phyloP scores from a whole-genome alignment of 441 rosid species.

The Syzygium syzygioides region DNA sequence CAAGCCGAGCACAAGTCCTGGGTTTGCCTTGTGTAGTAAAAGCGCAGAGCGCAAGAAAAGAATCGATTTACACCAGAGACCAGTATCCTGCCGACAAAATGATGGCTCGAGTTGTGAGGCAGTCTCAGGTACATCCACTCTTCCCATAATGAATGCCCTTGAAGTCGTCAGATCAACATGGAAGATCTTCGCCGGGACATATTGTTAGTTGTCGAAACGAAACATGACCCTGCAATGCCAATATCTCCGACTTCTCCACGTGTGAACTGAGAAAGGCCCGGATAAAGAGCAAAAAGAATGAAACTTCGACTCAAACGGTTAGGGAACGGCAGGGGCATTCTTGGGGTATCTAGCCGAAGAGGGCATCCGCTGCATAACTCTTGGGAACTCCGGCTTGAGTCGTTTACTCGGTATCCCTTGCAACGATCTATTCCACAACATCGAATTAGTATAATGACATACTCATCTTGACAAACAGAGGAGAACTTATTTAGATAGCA shows the following conservation, averaged over 20 bases:
- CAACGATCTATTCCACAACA: slow-evolving; percentile 35
- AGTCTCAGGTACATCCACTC: neutral
- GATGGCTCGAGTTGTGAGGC: neutral
- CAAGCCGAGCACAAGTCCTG: neutral
- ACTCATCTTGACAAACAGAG: neutral
- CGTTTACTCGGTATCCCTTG: slow-evolving; percentile 75
- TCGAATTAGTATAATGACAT: slow-evolving; percentile 10
- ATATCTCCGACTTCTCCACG: neutral
- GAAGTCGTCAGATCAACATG: neutral
- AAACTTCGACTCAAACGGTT: neutral
- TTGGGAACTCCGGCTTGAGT: slow-evolving; percentile 61
- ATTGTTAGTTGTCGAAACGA: neutral
- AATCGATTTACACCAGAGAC: neutral
- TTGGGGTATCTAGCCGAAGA: slow-evolving; percentile 72
- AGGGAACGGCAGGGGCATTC: slow-evolving; percentile 54
- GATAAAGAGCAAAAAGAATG: neutral
- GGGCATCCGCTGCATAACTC: slow-evolving; percentile 63
- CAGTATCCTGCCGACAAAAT: neutral
- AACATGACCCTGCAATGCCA: neutral
- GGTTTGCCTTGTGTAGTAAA: neutral
- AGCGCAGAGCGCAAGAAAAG: fast-evolving
- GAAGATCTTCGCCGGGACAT: neutral
- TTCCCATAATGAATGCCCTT: neutral
- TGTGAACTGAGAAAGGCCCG: neutral
- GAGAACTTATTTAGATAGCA: neutral